Percentiles rank a stretch among this genome's conserved stretches.
Evolutionary conservation across 371 early-diverging fungal species (phyloP).

Genomic region (Dichotomocladium elegans): DNA sequence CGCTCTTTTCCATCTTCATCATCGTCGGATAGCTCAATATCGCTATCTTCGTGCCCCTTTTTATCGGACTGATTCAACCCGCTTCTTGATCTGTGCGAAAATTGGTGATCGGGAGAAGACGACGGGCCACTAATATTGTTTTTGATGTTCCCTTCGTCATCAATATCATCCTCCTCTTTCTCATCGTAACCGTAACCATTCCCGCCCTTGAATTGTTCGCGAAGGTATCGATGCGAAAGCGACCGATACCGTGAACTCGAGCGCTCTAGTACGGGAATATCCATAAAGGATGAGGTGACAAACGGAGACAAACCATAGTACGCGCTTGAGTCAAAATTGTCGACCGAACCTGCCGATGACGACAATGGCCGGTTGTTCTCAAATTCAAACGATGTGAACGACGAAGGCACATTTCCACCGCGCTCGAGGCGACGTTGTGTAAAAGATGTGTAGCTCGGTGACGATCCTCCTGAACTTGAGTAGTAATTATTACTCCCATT

Average conservation of each 20-base stretch:
- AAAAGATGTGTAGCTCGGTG: constrained; percentile 24
- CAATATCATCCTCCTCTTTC: constrained; percentile 3
- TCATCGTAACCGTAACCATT: too few relatives aligned
- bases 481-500: not conserved
- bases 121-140: too few relatives aligned
- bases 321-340: constrained; percentile 28
- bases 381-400: constrained; percentile 22
- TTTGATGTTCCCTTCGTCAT: too few relatives aligned
- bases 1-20: constrained; percentile 8
- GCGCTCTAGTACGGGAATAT: constrained; percentile 4
- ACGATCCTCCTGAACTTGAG: too few relatives aligned
- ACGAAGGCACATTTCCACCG: constrained; percentile 37
- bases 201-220: constrained; percentile 14
- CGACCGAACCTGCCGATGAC: constrained; percentile 24
- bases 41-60: constrained; percentile 28
- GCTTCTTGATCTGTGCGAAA: too few relatives aligned
- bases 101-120: constrained; percentile 15
- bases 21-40: constrained; percentile 45
- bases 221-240: constrained; percentile 33
- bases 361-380: constrained; percentile 19
- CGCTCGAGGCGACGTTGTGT: constrained; percentile 39
- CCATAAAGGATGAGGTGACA: constrained; percentile 38
- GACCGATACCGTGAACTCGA: constrained; percentile 17
- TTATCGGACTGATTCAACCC: too few relatives aligned
- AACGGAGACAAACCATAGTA: constrained; percentile 45